Conservation (phyloP, 2,329 filamentous ascomycete genomes). For the Orbilia ellipsospora region DNA sequence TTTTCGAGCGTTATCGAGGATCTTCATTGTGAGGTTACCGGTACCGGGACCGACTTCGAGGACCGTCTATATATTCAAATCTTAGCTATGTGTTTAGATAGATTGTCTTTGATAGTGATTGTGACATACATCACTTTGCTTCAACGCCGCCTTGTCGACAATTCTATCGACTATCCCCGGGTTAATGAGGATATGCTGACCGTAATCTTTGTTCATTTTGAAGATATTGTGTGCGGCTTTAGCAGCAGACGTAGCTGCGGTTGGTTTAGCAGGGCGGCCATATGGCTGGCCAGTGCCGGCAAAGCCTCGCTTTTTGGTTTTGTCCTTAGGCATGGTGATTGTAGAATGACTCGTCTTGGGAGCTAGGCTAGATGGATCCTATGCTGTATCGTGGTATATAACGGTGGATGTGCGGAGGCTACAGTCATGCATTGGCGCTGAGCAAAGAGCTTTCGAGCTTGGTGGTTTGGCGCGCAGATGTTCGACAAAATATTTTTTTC, state of each 20-base stretch:
- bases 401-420: constrained; percentile 38
- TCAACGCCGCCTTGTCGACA: constrained; percentile 86
- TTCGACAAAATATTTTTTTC: constrained; percentile 35
- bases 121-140: constrained; percentile 76
- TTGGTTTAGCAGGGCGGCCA: constrained; percentile 34
- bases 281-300: constrained; percentile 29
- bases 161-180: constrained; percentile 84
- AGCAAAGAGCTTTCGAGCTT: constrained; percentile 12
- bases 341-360: constrained; percentile 9
- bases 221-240: constrained; percentile 84
- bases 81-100: constrained; percentile 7
- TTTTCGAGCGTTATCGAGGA: constrained; percentile 86
- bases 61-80: constrained; percentile 67
- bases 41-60: constrained; percentile 93
- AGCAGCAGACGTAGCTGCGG: constrained; percentile 61
- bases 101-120: not conserved
- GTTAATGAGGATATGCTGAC: constrained; percentile 93
- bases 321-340: constrained; percentile 48
- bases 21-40: constrained; percentile 87
- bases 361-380: constrained; percentile 23
- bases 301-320: constrained; percentile 39
- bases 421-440: constrained; percentile 55
- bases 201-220: constrained; percentile 94
- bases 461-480: constrained; percentile 27
- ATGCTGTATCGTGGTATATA: constrained; percentile 54